These are phyloP conservation scores for Wickerhamiella musiphila DNA, from an alignment of 805 yeast species.

Conservation along the genomic window DNA sequence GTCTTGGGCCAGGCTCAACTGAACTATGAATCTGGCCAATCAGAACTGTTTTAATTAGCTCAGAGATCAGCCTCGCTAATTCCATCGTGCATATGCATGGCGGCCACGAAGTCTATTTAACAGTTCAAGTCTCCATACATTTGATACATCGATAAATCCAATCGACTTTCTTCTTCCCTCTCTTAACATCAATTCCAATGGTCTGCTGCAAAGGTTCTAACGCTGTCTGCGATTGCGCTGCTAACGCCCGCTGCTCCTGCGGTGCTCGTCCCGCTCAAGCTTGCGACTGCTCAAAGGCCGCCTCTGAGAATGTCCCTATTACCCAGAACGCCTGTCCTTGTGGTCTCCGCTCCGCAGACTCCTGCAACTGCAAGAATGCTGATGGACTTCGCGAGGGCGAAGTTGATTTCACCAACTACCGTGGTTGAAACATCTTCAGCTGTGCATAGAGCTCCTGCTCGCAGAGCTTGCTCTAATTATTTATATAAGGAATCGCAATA, in stretches of 20 bases:
- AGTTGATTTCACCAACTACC: slow-evolving; percentile 34
- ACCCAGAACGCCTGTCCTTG: slow-evolving; percentile 37
- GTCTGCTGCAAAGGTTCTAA: slow-evolving; percentile 26
- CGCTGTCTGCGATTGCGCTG: slow-evolving; percentile 38
- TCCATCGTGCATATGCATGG: too few relatives aligned
- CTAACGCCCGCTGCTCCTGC: slow-evolving; percentile 47
- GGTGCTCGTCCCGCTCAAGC: slow-evolving; percentile 41
- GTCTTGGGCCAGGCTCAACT: too few relatives aligned
- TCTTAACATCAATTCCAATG: too few relatives aligned
- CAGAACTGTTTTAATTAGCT: too few relatives aligned
- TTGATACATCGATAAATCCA: too few relatives aligned
- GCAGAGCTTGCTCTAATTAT: too few relatives aligned
- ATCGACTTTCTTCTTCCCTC: too few relatives aligned
- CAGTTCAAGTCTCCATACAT: too few relatives aligned
- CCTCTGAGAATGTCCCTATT: slow-evolving; percentile 33
- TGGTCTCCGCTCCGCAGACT: slow-evolving; percentile 35
- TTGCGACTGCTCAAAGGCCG: slow-evolving; percentile 37
- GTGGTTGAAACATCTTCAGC: not conserved
- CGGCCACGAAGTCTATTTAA: too few relatives aligned
- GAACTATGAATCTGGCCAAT: too few relatives aligned
- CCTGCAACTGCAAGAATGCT: slow-evolving; percentile 39
- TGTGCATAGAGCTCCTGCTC: not conserved
- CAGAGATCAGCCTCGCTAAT: too few relatives aligned
- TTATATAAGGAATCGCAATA: too few relatives aligned
- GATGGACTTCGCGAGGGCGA: slow-evolving; percentile 36